phyloP scores from a whole-genome alignment of 2,329 filamentous ascomycete species.

The Ophiostoma piceae region DNA sequence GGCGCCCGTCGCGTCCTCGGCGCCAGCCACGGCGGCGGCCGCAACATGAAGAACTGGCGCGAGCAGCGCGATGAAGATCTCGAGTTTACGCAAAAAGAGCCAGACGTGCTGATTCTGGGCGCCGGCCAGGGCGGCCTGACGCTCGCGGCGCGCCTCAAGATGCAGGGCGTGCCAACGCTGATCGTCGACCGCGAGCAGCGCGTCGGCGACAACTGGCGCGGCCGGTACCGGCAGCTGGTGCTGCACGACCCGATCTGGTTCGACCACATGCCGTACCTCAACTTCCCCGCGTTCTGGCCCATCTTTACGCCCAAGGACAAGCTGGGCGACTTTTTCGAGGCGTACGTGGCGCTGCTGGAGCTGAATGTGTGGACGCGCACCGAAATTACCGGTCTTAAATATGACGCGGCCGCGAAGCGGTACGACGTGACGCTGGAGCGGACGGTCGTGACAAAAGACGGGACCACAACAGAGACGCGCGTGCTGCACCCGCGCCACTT shows the following conservation, averaged over 20 bases:
- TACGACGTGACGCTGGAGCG: slow-evolving; percentile 56
- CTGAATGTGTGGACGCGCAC: slow-evolving; percentile 61
- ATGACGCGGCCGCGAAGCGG: slow-evolving; percentile 43
- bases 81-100: slow-evolving; percentile 48
- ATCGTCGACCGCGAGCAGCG: slow-evolving; percentile 54
- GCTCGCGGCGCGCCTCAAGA: slow-evolving; percentile 53
- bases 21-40: slow-evolving; percentile 49
- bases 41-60: slow-evolving; percentile 54
- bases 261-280: slow-evolving; percentile 58
- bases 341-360: slow-evolving; percentile 60
- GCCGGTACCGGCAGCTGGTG: slow-evolving; percentile 59
- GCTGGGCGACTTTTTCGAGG: slow-evolving; percentile 62
- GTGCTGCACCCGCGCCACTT: slow-evolving; percentile 58
- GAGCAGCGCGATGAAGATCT: slow-evolving; percentile 47
- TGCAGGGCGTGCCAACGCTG: slow-evolving; percentile 51
- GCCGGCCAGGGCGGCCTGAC: slow-evolving; percentile 58
- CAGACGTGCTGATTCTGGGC: slow-evolving; percentile 54
- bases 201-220: slow-evolving; percentile 61
- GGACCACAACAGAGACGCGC: slow-evolving; percentile 39
- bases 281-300: slow-evolving; percentile 61
- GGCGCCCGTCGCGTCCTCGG: slow-evolving; percentile 49
- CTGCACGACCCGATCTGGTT: slow-evolving; percentile 63
- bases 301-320: slow-evolving; percentile 69
- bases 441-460: slow-evolving; percentile 34
- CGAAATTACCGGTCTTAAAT: slow-evolving; percentile 43